These are phyloP conservation scores for Neonectria punicea DNA, from an alignment of 2,329 filamentous ascomycete genomes.

Conservation along the genomic window DNA sequence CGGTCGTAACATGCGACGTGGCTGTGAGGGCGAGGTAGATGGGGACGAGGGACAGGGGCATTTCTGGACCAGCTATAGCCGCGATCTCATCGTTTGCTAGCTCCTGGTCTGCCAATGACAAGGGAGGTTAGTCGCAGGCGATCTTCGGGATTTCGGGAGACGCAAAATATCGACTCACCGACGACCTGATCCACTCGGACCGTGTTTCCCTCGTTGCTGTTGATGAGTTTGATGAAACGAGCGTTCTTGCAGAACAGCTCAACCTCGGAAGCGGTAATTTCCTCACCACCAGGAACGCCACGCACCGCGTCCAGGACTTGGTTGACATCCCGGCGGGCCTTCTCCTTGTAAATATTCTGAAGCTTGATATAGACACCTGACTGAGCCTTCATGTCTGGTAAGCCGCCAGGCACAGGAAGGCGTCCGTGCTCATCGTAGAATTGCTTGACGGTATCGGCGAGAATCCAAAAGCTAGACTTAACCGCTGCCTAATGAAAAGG, in stretches of 20 bases:
- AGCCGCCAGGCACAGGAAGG: constrained; percentile 84
- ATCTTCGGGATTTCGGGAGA: background rate
- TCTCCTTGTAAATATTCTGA: constrained; percentile 92
- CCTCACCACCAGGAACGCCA: constrained; percentile 57
- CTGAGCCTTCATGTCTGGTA: constrained; percentile 98
- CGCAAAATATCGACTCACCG: constrained; percentile 55
- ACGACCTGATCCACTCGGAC: constrained; percentile 63
- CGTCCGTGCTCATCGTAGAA: constrained; percentile 80
- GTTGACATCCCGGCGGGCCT: constrained; percentile 80
- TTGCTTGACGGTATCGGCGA: constrained; percentile 79
- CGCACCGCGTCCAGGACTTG: constrained; percentile 78
- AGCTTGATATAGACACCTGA: constrained; percentile 89
- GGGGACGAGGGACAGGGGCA: constrained; percentile 70
- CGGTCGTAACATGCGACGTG: constrained; percentile 57
- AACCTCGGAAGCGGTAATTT: constrained; percentile 77
- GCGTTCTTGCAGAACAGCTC: constrained; percentile 97
- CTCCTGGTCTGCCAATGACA: constrained; percentile 58
- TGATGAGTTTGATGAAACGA: constrained; percentile 89
- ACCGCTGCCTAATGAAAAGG: constrained; percentile 52
- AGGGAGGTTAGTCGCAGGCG: constrained; percentile 4
- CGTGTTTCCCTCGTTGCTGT: constrained; percentile 57
- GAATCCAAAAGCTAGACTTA: constrained; percentile 83
- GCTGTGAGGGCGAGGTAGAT: constrained; percentile 75
- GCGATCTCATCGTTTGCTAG: constrained; percentile 64
- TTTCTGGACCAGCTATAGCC: constrained; percentile 56